Evolutionary conservation across 768 basidiomycete genomes (phyloP).

Genomic region (Kwoniella sp.): DNA sequence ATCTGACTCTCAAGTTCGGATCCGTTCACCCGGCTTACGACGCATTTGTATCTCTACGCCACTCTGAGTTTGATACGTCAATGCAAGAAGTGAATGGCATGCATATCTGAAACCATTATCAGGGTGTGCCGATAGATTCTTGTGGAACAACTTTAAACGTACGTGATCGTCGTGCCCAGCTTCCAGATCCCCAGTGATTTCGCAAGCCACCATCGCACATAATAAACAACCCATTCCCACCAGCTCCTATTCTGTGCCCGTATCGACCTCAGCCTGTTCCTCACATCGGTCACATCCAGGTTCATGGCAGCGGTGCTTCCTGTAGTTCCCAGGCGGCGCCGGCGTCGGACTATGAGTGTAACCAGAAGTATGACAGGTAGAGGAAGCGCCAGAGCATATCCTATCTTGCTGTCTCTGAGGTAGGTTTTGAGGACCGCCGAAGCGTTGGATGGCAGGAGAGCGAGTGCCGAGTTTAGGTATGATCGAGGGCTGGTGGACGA

Average conservation of each 20-base stretch:
- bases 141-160: too few species aligned
- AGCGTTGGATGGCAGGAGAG: background rate
- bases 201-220: slow-evolving; percentile 37
- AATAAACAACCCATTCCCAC: slow-evolving; percentile 34
- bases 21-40: too few species aligned
- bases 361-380: slow-evolving; percentile 19
- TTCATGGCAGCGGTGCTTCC: slow-evolving; percentile 5
- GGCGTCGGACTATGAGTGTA: slow-evolving; percentile 1
- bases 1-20: too few species aligned
- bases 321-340: background rate
- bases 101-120: too few species aligned
- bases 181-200: slow-evolving; percentile 47
- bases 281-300: slow-evolving; percentile 15
- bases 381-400: slow-evolving; percentile 15
- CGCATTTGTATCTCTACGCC: too few species aligned
- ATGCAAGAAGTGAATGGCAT: too few species aligned
- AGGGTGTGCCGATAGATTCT: too few species aligned
- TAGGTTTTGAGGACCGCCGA: background rate
- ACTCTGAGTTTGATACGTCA: too few species aligned
- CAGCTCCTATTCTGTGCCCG: slow-evolving; percentile 23
- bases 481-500: background rate
- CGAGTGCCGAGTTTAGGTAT: background rate
- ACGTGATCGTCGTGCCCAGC: slow-evolving; percentile 49
- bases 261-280: slow-evolving; percentile 23
- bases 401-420: background rate